Evolutionary conservation across 257 asterid genomes (phyloP), one percentile per base, ranked within the genome.

Genomic region (Lantana camara): DNA sequence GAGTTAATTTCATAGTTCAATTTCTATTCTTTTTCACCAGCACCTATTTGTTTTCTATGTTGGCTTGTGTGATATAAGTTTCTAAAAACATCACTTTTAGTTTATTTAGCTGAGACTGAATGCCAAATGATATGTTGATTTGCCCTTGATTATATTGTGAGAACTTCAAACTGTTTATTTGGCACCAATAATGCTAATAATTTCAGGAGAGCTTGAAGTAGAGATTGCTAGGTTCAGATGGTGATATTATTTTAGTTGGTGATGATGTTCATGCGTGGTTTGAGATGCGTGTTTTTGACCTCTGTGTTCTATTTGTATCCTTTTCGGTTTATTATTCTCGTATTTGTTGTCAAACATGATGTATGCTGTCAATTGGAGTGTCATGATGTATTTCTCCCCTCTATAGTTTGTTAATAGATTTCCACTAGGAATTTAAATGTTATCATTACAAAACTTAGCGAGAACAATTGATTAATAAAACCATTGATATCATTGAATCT

Each of bases 161-260:
- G 37, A 24, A 72, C 19, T 40, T 66, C 40, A 3, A 2, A 24
- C 49, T 32, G 47, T 52, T 30, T 22, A 38, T 48, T 35, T 45
- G 32, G 22, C n/a, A 10, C 40, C 11, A 35, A 35, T 35, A 47
- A 66, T 76, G 42, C 57, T 57, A 40, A 63, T 64, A 42, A 37
- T 77, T 80, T 55, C 90, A 91, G 97, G 99, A 88, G 75, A 94
- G 99, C 88, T 81, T 94, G 76, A 88, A 88, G 73, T 94, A 86
- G 79, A 86, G 99, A 70, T 76, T 94, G 35, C 70, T 84, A 63
- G 99, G 99, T 63, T 83, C 98, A 35, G 93, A 83, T 14, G 95
- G 92, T 67, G 96, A 88, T 58, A 85, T 91, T 30, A 29, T 67
- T 50, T 38, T 2, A 57, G 70, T 41, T 15, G 21, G 42, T 46